Conservation (phyloP, 2,329 filamentous ascomycete genomes). For the Arthrinium puccinioides region DNA sequence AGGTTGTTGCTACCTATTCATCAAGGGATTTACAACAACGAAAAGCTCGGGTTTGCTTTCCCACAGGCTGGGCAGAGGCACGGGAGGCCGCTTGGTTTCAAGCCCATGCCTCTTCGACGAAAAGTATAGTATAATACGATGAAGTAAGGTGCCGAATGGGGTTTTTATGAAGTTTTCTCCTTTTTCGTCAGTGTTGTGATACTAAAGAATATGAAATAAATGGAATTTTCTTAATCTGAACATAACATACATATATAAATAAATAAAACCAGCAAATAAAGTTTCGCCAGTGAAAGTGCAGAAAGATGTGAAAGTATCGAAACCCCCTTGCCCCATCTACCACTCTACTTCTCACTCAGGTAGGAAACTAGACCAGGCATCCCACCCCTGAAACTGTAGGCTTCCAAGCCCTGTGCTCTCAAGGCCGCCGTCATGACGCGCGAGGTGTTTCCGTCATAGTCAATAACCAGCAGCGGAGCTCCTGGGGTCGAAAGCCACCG, state of each 20-base stretch:
- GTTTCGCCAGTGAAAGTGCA: too few relatives aligned
- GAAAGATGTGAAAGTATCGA: too few relatives aligned
- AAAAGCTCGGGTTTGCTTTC: background rate
- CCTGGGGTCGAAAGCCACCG: background rate
- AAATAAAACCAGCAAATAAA: too few relatives aligned
- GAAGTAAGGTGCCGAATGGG: too few relatives aligned
- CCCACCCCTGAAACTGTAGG: background rate
- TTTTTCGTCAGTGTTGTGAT: too few relatives aligned
- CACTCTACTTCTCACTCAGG: too few relatives aligned
- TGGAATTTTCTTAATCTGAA: too few relatives aligned
- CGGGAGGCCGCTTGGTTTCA: background rate
- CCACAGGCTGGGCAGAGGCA: background rate
- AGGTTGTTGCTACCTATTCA: background rate
- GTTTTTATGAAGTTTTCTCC: too few relatives aligned
- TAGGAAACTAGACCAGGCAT: background rate
- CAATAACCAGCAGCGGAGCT: background rate
- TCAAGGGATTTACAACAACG: background rate
- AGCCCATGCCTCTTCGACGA: background rate
- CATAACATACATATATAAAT: too few relatives aligned
- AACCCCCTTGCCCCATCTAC: too few relatives aligned
- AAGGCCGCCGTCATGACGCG: background rate
- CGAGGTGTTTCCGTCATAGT: background rate
- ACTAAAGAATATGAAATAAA: too few relatives aligned
- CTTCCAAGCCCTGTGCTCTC: background rate
- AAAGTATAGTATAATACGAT: too few relatives aligned